phyloP scores from a whole-genome alignment of 1,139 yeast genomes.

The Taphrina confusa region DNA sequence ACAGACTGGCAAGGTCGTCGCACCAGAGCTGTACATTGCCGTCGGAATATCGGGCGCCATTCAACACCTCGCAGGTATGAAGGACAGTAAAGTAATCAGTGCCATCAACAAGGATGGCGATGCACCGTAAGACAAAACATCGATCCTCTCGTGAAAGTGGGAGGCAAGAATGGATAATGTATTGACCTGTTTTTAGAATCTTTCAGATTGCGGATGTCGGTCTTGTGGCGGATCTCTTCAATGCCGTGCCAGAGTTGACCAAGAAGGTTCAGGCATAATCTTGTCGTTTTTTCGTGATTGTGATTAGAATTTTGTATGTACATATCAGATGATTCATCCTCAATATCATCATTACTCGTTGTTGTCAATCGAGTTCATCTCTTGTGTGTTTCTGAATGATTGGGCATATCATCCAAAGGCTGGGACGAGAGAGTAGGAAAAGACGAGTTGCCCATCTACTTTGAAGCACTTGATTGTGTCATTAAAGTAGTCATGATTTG shows the following conservation, averaged over 20 bases:
- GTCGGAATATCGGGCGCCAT: slow-evolving; percentile 96
- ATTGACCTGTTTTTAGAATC: slow-evolving; percentile 47
- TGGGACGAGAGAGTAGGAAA: slow-evolving; percentile 48
- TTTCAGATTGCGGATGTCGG: slow-evolving; percentile 90
- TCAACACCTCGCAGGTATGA: slow-evolving; percentile 98
- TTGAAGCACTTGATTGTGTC: slow-evolving; percentile 43
- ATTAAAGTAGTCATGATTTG: not conserved
- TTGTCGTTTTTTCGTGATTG: not conserved
- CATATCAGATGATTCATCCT: not conserved
- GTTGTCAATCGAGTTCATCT: no score
- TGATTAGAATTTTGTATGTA: not conserved
- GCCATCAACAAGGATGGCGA: slow-evolving; percentile 74
- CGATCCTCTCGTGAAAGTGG: not conserved
- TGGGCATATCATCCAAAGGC: slow-evolving; percentile 47
- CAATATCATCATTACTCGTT: no score
- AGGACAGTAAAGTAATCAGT: slow-evolving; percentile 88
- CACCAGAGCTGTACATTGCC: slow-evolving; percentile 91
- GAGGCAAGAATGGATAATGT: not conserved
- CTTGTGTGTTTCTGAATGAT: no score
- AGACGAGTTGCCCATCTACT: slow-evolving; percentile 46
- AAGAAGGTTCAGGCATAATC: slow-evolving; percentile 46
- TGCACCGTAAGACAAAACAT: slow-evolving; percentile 55
- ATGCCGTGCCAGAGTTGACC: slow-evolving; percentile 83
- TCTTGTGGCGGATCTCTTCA: slow-evolving; percentile 82
- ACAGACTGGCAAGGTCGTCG: slow-evolving; percentile 96